These are phyloP conservation scores for Exophiala alcalophila DNA, from an alignment of 2,329 filamentous ascomycete species.

Conservation along the genomic window DNA sequence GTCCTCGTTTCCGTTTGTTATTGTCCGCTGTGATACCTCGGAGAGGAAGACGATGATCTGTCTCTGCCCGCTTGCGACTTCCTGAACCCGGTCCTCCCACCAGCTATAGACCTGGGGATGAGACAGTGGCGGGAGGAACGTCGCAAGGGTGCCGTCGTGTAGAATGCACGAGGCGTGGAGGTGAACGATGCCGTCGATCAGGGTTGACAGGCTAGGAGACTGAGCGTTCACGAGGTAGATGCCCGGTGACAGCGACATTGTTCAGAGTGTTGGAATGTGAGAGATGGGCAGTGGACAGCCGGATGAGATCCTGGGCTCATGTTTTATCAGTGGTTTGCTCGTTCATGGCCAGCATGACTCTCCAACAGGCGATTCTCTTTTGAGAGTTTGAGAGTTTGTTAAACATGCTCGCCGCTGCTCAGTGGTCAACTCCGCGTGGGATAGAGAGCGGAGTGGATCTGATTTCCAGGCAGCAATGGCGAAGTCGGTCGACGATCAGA, in stretches of 20 bases:
- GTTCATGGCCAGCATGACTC: too few relatives aligned
- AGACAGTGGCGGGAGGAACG: slow-evolving; percentile 59
- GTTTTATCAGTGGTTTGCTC: too few relatives aligned
- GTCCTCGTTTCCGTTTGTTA: slow-evolving; percentile 36
- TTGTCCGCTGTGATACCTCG: slow-evolving; percentile 31
- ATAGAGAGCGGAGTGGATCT: not conserved
- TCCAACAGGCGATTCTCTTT: too few relatives aligned
- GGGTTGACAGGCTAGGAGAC: slow-evolving; percentile 7
- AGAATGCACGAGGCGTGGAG: slow-evolving; percentile 61
- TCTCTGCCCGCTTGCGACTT: slow-evolving; percentile 46
- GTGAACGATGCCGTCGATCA: slow-evolving; percentile 56
- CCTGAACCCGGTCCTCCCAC: slow-evolving; percentile 55
- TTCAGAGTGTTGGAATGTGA: not conserved
- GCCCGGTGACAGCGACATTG: not conserved
- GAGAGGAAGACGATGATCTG: slow-evolving; percentile 55
- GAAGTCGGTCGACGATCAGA: too few relatives aligned
- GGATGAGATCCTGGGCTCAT: too few relatives aligned
- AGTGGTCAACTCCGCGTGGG: too few relatives aligned
- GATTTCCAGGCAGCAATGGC: not conserved
- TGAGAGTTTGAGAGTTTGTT: too few relatives aligned
- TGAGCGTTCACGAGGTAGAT: slow-evolving; percentile 13
- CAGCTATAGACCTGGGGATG: slow-evolving; percentile 55
- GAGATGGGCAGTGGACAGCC: too few relatives aligned
- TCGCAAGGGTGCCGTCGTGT: slow-evolving; percentile 55
- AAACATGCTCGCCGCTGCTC: too few relatives aligned